Evolutionary conservation across 1,284 basidiomycete species (phyloP), one percentile per base, ranked within the genome.

Genomic region (Ustilago cynodontis): DNA sequence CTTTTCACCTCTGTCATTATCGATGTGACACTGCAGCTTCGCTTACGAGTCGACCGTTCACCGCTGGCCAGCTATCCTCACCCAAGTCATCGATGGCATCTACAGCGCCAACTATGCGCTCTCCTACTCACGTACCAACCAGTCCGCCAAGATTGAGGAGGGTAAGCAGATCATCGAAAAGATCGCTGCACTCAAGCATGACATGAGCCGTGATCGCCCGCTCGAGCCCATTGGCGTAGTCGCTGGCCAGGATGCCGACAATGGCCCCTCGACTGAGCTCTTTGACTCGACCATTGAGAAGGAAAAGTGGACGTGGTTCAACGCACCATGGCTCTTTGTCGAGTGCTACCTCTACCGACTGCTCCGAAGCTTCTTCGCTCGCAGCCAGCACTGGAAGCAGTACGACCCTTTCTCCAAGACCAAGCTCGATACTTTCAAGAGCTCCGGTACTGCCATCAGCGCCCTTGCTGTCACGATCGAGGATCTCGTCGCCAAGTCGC

Each of bases 51-150:
- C 90, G 3, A 88, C 90, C 9, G 78, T 88, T 59, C 88, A 89
- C 85, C 89, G 94, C 65, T 98, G 96, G 96, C 96, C 96, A 0
- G 89, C 93, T 33, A 98, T 96, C 78, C 88, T 95, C 54, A 94
- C 94, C 7, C 89, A 90, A 65, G 89, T 93, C 64, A 91, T 94
- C 76, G 92, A 93, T 83, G 90, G 90, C 53, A 86, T 94, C 50
- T 89, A 91, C 80, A 89, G 89, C 55, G 76, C 84, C 59, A 84
- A 84, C 64, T 65, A 82, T 59, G 70, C 74, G 11, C 82, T 86
- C 47, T 75, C 78, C 37, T 73, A 73, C 60, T 74, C 69, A 24
- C 69, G 57, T 13, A 85, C 87, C 69, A 89, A 90, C 61, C 90
- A 92, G 82, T 63, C 70, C 45, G 84, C 79, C 22, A 88, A 88